Percentiles rank a stretch among this genome's conserved stretches.
phyloP scores from a whole-genome alignment of 352 stramenopile species.

The Phytopythium delawarense region DNA sequence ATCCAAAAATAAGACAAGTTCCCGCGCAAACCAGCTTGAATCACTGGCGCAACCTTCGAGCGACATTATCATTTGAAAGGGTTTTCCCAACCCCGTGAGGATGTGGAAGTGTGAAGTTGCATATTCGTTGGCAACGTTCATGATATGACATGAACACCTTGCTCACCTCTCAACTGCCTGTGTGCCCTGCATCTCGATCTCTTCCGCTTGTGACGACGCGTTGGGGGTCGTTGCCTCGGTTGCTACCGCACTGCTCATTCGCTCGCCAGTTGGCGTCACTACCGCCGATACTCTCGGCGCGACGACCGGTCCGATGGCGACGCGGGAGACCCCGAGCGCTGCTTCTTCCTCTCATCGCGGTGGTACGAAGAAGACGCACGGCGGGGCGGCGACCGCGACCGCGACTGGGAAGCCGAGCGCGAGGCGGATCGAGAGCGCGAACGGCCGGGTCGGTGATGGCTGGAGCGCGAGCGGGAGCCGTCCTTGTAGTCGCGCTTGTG shows the following conservation, averaged over 20 bases:
- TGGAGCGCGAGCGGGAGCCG: not conserved
- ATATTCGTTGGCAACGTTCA: no score
- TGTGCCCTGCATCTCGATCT: not conserved
- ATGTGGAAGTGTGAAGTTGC: no score
- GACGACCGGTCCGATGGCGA: conserved; percentile 1
- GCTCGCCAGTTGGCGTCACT: not conserved
- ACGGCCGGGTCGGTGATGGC: not conserved
- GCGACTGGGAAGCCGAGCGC: conserved; percentile 1
- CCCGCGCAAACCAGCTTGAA: conserved; percentile 5
- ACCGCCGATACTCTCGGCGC: conserved; percentile 1
- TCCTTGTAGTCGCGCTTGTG: conserved; percentile 2
- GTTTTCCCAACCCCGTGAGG: no score
- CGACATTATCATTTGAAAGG: not conserved
- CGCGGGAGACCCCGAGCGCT: conserved; percentile 1
- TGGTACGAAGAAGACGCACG: not conserved
- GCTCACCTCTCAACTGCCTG: not conserved
- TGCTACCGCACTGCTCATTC: not conserved
- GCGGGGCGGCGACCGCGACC: not conserved
- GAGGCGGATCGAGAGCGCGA: not conserved
- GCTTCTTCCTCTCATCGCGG: conserved; percentile 1
- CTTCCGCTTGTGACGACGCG: not conserved
- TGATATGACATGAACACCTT: not conserved
- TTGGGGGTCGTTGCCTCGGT: not conserved
- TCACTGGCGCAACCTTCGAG: not conserved
- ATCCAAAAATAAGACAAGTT: conserved; percentile 6